Evolutionary conservation across 768 basidiomycete species (phyloP), one percentile per base, ranked within the genome.

Genomic region (Lactarius indigo): DNA sequence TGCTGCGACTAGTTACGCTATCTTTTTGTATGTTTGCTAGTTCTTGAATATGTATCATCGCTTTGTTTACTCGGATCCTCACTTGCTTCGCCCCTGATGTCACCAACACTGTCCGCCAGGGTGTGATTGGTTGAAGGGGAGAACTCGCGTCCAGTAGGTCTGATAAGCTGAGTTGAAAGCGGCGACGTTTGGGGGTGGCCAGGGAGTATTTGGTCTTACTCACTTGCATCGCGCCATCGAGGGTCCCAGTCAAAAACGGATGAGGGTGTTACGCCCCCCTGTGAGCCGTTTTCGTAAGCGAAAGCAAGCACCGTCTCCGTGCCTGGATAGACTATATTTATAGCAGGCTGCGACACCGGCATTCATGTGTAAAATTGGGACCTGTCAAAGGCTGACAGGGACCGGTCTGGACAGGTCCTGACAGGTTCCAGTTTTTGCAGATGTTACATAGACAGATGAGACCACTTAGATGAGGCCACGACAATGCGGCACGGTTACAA

Each of bases 41-140:
- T 44, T 56, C 26, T 63, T 54, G 33, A 33, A 39, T 59, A 61
- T 68, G 57, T 64, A 55, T 35, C 57, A 41, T 42, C 35, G 30
- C 13, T 47, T 41, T 35, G 30, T 59, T 50, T 39, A 58, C 56
- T 42, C 41, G 15, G 39, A 61, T 47, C 41, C 37, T 39, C 18
- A 28, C 39, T 59, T 42, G 12, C 52, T 42, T 9, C 52, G 17
- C n/a, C 26, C 30, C 41, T 57, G 28, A 30, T 9, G 75, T 83
- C 74, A 69, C 86, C 85, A 37, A 37, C 35, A 82, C 47, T 81
- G 77, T 5, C 44, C n/a, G 1, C 44, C 12, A 15, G 10, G 2
- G 23, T 50, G n/a, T 47, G 12, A 50, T 50, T 26, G 23, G 23
- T 13, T 15, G 10, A 50, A 9, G 20, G 35, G 35, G 35, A 37